Evolutionary conservation across 495 filamentous ascomycete genomes (phyloP).

Genomic region (Lentithecium fluviatile): DNA sequence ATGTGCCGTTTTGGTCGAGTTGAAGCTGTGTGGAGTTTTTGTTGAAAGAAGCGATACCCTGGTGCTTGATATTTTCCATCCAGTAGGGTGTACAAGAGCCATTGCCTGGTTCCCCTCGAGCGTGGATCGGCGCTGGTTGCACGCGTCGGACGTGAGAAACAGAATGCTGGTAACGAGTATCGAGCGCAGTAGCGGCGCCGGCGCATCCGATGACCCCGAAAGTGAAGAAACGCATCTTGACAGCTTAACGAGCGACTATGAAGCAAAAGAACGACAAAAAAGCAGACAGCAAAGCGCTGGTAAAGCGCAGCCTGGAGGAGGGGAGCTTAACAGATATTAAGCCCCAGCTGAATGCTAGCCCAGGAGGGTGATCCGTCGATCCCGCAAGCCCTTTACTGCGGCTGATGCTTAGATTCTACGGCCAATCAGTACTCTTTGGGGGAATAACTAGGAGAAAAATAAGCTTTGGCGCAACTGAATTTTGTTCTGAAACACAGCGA

Average conservation of each 20-base stretch:
- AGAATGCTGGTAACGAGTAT: not conserved
- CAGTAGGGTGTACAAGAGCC: conserved; percentile 34
- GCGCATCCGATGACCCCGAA: not conserved
- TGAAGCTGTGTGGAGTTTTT: conserved; percentile 9
- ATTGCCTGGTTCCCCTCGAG: not conserved
- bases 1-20: not conserved
- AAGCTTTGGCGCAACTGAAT: too few relatives aligned
- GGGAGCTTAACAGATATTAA: too few relatives aligned
- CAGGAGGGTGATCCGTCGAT: too few relatives aligned
- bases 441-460: too few relatives aligned
- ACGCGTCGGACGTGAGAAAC: not conserved
- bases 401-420: too few relatives aligned
- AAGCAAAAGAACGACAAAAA: not conserved
- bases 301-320: too few relatives aligned
- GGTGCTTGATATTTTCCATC: conserved; percentile 41
- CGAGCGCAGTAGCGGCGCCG: not conserved
- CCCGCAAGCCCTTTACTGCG: too few relatives aligned
- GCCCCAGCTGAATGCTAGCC: too few relatives aligned
- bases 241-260: conserved; percentile 1
- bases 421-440: too few relatives aligned
- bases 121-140: not conserved
- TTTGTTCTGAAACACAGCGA: too few relatives aligned
- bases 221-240: not conserved
- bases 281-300: too few relatives aligned
- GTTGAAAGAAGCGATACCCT: conserved; percentile 42